Percentiles rank a stretch among this genome's conserved stretches.
phyloP scores from a whole-genome alignment of 441 rosid species.

The Daphne laureola region DNA sequence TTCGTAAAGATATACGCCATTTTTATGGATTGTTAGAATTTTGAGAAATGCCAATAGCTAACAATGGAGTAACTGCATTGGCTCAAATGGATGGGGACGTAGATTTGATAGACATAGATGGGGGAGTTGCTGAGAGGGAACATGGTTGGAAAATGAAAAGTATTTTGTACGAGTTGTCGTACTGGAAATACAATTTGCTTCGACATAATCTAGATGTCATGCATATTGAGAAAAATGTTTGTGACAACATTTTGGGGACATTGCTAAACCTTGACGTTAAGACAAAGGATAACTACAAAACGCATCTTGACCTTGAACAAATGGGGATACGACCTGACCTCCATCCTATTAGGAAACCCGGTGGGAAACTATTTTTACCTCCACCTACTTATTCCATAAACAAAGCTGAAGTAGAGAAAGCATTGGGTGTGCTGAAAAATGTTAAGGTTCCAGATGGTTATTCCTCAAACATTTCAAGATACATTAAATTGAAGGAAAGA shows the following conservation, averaged over 20 bases:
- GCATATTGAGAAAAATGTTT: conserved; percentile 15
- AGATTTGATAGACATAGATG: too few species aligned
- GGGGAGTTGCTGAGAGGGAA: too few species aligned
- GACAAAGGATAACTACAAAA: conserved; percentile 4
- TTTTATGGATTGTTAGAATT: too few species aligned
- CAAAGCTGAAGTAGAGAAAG: not conserved
- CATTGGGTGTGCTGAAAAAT: not conserved
- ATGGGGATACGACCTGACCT: conserved; percentile 6
- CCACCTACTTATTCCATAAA: not conserved
- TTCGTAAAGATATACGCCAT: too few species aligned
- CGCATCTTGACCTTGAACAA: not conserved
- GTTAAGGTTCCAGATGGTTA: not conserved
- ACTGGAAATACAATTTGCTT: too few species aligned
- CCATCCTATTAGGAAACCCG: not conserved
- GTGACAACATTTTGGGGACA: conserved; percentile 1
- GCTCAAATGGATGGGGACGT: too few species aligned
- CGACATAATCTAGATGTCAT: conserved; percentile 9
- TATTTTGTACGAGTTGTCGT: not conserved
- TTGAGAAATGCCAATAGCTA: too few species aligned
- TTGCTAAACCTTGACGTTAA: not conserved
- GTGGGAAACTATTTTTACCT: not conserved
- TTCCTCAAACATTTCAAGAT: not conserved
- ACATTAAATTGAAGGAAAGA: not conserved
- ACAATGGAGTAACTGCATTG: too few species aligned
- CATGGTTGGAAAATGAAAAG: not conserved